Base-by-base conservation (phyloP, 805 yeast genomes). In the Metschnikowia similis region DNA sequence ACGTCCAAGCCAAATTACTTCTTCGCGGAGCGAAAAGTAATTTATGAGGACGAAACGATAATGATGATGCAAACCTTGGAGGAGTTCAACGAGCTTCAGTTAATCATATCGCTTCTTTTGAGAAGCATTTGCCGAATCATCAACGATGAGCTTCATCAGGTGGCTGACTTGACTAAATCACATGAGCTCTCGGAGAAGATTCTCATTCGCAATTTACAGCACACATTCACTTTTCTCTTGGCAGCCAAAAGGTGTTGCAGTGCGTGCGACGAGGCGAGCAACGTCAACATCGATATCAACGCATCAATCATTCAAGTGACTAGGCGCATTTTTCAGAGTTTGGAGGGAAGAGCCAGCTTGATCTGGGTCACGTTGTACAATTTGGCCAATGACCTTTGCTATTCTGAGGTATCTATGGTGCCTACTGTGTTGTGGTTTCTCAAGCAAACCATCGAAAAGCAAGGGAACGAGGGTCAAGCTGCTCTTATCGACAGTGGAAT, bases 301-400 rank as follows among this genome's bases (percentile, higher is more conserved):
- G 35, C 27, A 7, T 13, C 29, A 14, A 21, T 43, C 2, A 14
- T 36, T 9, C 38, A 40, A 4, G 35, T 51, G 4, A 34, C 34
- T 2, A 40, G 21, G 14, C 28, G 28, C 6, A 32, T 55, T 32
- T 34, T 48, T 17, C 35, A 27, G 16, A 31, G 41, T 8, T 37
- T 35, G 16, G 35, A 36, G 6, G 31, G 26, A 34, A 29, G 27
- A 8, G 44, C 37, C 38, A 50, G 65, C 1, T 45, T 60, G 38
- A 49, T 62, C 1, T 69, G 72, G 71, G 56, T 67, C 7, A 47
- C 59, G 16, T 53, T 69, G 43, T 53, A 69, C 48, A 64, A 67
- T 44, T 56, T 60, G 31, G 63, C 67, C 4, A 66, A 66, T 36
- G 71, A 68, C 44, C 48, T 61, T 1, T 68, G 72, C 48, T 65